Percentiles rank a stretch among this genome's conserved stretches.
Conservation (phyloP, 352 stramenopile species). For the Phytophthora vignae region DNA sequence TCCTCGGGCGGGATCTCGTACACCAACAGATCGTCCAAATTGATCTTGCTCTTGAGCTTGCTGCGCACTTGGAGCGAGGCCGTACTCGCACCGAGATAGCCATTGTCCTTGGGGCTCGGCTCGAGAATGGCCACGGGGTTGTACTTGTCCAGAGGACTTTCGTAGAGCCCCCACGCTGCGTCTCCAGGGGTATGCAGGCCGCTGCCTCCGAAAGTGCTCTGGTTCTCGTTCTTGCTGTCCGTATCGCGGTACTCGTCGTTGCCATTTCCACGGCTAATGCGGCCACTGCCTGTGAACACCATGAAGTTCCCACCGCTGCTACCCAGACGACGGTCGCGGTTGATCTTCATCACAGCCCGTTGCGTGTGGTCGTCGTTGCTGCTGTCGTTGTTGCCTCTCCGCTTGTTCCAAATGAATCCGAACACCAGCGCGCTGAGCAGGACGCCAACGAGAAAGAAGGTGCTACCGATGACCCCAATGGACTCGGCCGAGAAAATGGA, state of each 20-base stretch:
- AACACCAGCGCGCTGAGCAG: constrained; percentile 51
- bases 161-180: constrained; percentile 34
- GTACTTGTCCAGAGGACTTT: constrained; percentile 46
- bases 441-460: constrained; percentile 54
- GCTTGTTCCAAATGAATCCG: constrained; percentile 43
- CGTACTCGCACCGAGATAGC: constrained; percentile 33
- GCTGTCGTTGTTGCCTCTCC: constrained; percentile 23
- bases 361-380: constrained; percentile 11
- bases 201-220: constrained; percentile 62
- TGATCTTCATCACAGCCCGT: constrained; percentile 28
- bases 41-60: constrained; percentile 56
- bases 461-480: constrained; percentile 60
- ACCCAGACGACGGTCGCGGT: constrained; percentile 36
- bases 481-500: constrained; percentile 54
- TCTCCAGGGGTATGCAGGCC: constrained; percentile 27
- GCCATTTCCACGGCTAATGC: constrained; percentile 32
- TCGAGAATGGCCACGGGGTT: constrained; percentile 72
- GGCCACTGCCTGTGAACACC: constrained; percentile 38
- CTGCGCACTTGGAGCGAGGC: constrained; percentile 43
- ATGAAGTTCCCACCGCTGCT: constrained; percentile 47
- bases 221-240: constrained; percentile 54
- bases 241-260: constrained; percentile 41
- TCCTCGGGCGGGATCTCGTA: constrained; percentile 82
- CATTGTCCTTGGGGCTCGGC: constrained; percentile 48
- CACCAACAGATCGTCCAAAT: constrained; percentile 75